phyloP scores from a whole-genome alignment of 129 eudicot genomes.

The Chrysanthemum lavandulifolium region DNA sequence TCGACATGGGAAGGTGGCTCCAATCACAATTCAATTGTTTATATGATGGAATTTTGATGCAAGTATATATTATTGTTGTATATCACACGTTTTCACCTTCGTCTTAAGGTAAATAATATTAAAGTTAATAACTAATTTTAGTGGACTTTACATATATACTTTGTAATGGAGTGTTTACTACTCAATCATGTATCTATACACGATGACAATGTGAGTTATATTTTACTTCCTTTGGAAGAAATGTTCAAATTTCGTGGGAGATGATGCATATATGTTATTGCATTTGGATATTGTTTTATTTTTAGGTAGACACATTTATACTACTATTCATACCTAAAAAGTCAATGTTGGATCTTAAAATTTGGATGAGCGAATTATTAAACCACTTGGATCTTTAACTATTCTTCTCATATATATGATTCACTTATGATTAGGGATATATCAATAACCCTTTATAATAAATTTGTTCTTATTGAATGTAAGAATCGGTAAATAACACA shows the following conservation, averaged over 20 bases:
- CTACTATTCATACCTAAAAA: neutral
- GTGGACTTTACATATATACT: neutral
- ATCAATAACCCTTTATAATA: no score
- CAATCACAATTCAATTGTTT: slow-evolving; percentile 33
- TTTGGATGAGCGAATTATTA: neutral
- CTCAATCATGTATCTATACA: neutral
- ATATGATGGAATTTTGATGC: slow-evolving; percentile 22
- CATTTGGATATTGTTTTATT: slow-evolving; percentile 10
- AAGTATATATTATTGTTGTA: neutral
- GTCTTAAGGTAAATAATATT: slow-evolving; percentile 12
- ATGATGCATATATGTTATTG: slow-evolving; percentile 22
- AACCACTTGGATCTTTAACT: neutral
- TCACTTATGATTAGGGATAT: no score
- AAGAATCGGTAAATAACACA: neutral
- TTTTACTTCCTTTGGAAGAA: neutral
- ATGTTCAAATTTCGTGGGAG: slow-evolving; percentile 26
- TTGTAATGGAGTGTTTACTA: neutral
- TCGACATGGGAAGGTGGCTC: slow-evolving; percentile 32
- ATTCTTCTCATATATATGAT: no score
- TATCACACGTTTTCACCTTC: neutral
- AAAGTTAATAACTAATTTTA: neutral
- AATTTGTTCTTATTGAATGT: no score
- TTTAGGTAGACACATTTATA: neutral
- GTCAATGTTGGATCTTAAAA: slow-evolving; percentile 21
- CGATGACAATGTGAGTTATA: neutral